phyloP scores from a whole-genome alignment of 768 basidiomycete species.

The Clavulina sp. region DNA sequence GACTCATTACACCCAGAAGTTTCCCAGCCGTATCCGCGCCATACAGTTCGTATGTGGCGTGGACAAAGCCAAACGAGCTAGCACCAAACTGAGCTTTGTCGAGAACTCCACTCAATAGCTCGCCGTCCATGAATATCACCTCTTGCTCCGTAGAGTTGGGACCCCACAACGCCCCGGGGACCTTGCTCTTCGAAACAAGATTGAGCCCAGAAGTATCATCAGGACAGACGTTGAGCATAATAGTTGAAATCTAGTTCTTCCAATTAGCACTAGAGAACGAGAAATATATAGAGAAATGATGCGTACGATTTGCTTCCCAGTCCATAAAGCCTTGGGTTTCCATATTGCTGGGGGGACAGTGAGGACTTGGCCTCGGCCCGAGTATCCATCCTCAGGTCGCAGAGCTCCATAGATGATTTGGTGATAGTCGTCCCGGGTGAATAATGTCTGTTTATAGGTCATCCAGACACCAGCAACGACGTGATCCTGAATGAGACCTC shows the following conservation, averaged over 20 bases:
- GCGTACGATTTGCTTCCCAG: constrained; percentile 89
- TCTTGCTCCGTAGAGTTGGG: constrained; percentile 43
- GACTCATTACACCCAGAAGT: constrained; percentile 80
- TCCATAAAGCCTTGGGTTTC: constrained; percentile 86
- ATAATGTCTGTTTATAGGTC: constrained; percentile 90
- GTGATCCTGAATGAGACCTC: constrained; percentile 97
- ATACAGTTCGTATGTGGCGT: constrained; percentile 92
- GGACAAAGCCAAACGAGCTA: constrained; percentile 87
- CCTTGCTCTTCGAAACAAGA: constrained; percentile 71
- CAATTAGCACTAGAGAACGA: too few species aligned
- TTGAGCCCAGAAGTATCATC: constrained; percentile 62
- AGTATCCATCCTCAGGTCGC: constrained; percentile 63
- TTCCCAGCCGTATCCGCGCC: constrained; percentile 78
- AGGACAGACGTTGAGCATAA: constrained; percentile 85
- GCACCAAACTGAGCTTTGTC: constrained; percentile 98
- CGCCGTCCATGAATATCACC: constrained; percentile 81
- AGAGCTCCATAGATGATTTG: constrained; percentile 91
- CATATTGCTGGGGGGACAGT: constrained; percentile 85
- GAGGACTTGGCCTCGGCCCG: constrained; percentile 40
- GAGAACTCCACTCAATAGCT: constrained; percentile 81
- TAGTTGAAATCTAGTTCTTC: constrained; percentile 88
- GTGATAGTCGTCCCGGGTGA: constrained; percentile 88
- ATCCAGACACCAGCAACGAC: constrained; percentile 99
- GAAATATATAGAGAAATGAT: not conserved
- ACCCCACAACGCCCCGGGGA: constrained; percentile 67